Base-by-base conservation (phyloP, 768 basidiomycete genomes). In the Fomitopsis pulvina region DNA sequence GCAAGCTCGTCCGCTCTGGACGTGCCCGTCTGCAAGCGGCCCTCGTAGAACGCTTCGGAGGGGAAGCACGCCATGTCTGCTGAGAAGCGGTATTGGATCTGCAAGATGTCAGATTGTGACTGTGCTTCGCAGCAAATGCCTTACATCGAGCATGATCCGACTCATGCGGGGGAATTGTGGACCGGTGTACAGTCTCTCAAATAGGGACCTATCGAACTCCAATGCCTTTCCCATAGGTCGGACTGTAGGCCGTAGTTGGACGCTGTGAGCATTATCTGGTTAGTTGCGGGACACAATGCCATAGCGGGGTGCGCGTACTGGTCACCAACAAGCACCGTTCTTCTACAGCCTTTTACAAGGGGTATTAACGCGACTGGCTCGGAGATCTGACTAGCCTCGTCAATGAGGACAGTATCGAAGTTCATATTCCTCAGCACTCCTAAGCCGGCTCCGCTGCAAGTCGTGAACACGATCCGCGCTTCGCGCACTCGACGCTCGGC, bases 311-410 rank as follows among this genome's bases (percentile, higher is more conserved):
- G 20, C 14, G 68, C 80, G 68, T 56, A 86, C 84, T 85, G 83
- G 56, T 85, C 82, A 9, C 84, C 84, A 3, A 85, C 83, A 11
- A 86, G 65, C 4, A 85, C 73, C 0, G 78, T 82, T 42, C 73
- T 66, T 42, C 66, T 63, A 39, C 78, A 74, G 2, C 81, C 83
- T 58, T 85, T 85, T 9, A 83, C 80, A 3, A 86, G 67, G 0
- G 84, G 82, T 27, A 85, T 83, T 29, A 85, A 67, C 0, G 82
- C 76, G 44, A 73, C 74, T 2, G 82, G 79, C 54, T 86, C 84
- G 0, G 81, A 84, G 8, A 85, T 76, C 58, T 85, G 83, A 0
- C 82, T 85, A 0, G 83, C 83, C 55, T 85, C 82, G 57, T 86
- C 84, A 37, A 85, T 81, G 40, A 85, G 65, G 0, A 77, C 80